phyloP scores from a whole-genome alignment of 1,284 basidiomycete species.

The Fomitopsis palustris region DNA sequence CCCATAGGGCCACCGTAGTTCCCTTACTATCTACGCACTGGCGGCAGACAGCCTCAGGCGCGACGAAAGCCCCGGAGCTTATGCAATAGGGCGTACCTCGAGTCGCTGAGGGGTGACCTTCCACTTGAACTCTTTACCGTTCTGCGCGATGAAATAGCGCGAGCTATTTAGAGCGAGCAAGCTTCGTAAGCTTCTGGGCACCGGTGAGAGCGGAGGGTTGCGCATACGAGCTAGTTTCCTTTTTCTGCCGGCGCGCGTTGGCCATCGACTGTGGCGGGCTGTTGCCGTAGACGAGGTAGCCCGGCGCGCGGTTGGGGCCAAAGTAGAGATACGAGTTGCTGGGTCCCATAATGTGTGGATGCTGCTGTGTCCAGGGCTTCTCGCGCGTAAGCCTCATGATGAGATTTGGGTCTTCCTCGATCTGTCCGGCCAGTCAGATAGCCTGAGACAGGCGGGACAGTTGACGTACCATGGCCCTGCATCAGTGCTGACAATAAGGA shows the following conservation, averaged over 20 bases:
- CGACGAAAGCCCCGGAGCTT: slow-evolving; percentile 1
- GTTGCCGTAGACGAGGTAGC: slow-evolving; percentile 68
- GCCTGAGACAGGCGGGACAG: background rate
- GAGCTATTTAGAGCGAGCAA: slow-evolving; percentile 39
- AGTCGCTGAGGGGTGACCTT: slow-evolving; percentile 52
- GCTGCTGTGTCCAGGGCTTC: slow-evolving; percentile 57
- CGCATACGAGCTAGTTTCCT: slow-evolving; percentile 58
- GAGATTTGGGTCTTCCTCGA: slow-evolving; percentile 51
- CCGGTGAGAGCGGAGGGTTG: slow-evolving; percentile 1
- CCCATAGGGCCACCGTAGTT: slow-evolving; percentile 58
- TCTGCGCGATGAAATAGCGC: slow-evolving; percentile 66
- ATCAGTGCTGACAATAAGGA: slow-evolving; percentile 8
- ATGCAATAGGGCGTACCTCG: slow-evolving; percentile 47
- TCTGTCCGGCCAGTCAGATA: slow-evolving; percentile 30
- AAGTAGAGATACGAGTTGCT: slow-evolving; percentile 69
- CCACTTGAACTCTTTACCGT: slow-evolving; percentile 69
- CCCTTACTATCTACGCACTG: slow-evolving; percentile 59
- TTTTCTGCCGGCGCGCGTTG: slow-evolving; percentile 51
- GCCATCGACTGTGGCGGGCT: slow-evolving; percentile 53
- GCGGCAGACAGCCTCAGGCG: slow-evolving; percentile 4
- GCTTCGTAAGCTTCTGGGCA: background rate
- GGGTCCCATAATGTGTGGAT: slow-evolving; percentile 67
- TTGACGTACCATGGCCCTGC: slow-evolving; percentile 12
- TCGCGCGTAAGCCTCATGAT: slow-evolving; percentile 63
- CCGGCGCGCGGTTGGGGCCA: slow-evolving; percentile 55